Conservation (phyloP, 768 basidiomycete genomes). For the Pleurotus sapidus region DNA sequence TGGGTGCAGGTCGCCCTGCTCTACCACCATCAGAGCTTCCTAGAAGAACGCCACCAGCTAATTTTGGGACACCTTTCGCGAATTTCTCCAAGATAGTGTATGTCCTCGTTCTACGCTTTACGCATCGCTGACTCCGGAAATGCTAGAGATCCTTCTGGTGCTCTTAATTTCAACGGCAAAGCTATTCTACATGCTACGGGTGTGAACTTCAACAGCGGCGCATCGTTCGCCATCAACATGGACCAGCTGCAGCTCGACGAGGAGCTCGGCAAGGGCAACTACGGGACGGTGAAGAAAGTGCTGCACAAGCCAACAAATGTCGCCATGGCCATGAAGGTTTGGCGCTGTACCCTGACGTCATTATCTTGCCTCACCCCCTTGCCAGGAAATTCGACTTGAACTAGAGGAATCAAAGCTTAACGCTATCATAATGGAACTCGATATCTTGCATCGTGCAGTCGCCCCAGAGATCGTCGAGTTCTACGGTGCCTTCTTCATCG, state of each 20-base stretch:
- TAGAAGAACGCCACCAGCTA: slow-evolving; percentile 32
- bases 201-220: slow-evolving; percentile 82
- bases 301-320: slow-evolving; percentile 93
- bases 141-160: slow-evolving; percentile 90
- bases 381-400: slow-evolving; percentile 94
- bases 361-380: slow-evolving; percentile 9
- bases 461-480: slow-evolving; percentile 96
- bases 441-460: slow-evolving; percentile 92
- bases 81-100: slow-evolving; percentile 95
- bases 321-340: slow-evolving; percentile 98
- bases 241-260: slow-evolving; percentile 85
- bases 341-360: slow-evolving; percentile 14
- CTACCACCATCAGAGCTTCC: slow-evolving; percentile 34
- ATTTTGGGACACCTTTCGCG: slow-evolving; percentile 77
- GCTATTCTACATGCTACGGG: slow-evolving; percentile 90
- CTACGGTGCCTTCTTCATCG: slow-evolving; percentile 98
- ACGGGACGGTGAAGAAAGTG: slow-evolving; percentile 96
- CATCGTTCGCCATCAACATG: slow-evolving; percentile 94
- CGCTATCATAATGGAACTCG: slow-evolving; percentile 98
- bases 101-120: slow-evolving; percentile 27
- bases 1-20: slow-evolving; percentile 66
- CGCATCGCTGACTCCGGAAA: not conserved
- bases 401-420: slow-evolving; percentile 91
- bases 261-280: slow-evolving; percentile 95
- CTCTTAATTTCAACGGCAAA: slow-evolving; percentile 90